Conservation (phyloP, 345 rosid species). For the Trapa bicornis region DNA sequence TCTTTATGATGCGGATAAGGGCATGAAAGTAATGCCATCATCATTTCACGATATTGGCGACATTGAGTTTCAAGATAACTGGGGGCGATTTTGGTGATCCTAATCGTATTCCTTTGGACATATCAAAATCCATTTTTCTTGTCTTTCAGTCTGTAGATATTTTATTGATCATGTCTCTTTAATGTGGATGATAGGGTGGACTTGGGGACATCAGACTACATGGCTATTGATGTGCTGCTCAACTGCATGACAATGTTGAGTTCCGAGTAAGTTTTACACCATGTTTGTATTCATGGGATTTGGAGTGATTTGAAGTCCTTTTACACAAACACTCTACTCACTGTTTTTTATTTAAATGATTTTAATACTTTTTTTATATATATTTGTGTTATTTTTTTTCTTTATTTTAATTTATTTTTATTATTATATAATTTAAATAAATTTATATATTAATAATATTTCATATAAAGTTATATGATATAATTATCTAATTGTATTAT, state of each 20-base stretch:
- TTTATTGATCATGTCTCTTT: neutral
- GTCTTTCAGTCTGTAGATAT: neutral
- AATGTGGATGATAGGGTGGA: slow-evolving; percentile 56
- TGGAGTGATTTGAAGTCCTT: no score
- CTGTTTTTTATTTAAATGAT: no score
- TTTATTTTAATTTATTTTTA: no score
- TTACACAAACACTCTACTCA: no score
- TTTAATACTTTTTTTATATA: no score
- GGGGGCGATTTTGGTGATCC: slow-evolving; percentile 82
- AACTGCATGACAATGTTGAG: slow-evolving; percentile 81
- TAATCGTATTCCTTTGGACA: neutral
- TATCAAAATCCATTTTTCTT: neutral
- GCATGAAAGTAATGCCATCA: slow-evolving; percentile 67
- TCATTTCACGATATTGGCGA: slow-evolving; percentile 87
- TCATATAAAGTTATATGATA: no score
- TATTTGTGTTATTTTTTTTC: no score
- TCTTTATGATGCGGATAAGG: slow-evolving; percentile 71
- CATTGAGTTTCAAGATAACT: slow-evolving; percentile 89
- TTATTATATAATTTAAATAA: no score
- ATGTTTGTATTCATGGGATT: no score
- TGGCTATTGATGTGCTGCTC: slow-evolving; percentile 69
- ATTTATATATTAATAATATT: no score
- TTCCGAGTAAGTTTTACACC: slow-evolving; percentile 50
- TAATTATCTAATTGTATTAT: no score
- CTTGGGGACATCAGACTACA: slow-evolving; percentile 76